phyloP scores from a whole-genome alignment of 2,329 filamentous ascomycete genomes.

The Penicillium sp. region DNA sequence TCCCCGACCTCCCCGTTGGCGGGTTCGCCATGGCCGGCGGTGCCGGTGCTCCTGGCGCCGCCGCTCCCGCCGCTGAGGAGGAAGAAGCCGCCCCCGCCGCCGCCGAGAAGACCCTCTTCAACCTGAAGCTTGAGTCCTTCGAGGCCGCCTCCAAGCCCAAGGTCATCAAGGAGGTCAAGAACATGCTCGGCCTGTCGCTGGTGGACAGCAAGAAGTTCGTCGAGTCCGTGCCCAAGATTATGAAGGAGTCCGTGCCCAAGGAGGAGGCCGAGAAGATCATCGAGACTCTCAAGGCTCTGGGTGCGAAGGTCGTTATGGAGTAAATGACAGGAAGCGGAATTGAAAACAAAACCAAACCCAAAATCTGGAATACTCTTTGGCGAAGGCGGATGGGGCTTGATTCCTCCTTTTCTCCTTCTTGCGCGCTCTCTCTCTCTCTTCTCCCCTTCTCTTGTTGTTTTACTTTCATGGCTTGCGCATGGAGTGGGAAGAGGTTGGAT shows the following conservation, averaged over 20 bases:
- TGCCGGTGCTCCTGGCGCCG: conserved; percentile 60
- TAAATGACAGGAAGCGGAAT: conserved; percentile 50
- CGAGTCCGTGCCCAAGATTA: conserved; percentile 93
- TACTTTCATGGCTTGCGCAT: conserved; percentile 13
- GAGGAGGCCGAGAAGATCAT: conserved; percentile 99
- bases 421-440: conserved; percentile 2
- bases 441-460: conserved; percentile 20
- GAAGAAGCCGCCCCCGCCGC: conserved; percentile 85
- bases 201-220: conserved; percentile 99
- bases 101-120: conserved; percentile 96
- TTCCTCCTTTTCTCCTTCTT: conserved; percentile 9
- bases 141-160: conserved; percentile 92
- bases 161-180: conserved; percentile 99
- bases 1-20: conserved; percentile 94
- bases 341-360: conserved; percentile 1
- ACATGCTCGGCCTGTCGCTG: conserved; percentile 87
- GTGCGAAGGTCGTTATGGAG: conserved; percentile 88
- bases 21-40: conserved; percentile 76
- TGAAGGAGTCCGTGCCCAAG: conserved; percentile 99
- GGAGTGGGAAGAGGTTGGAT: background rate
- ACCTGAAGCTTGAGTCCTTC: conserved; percentile 87
- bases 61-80: conserved; percentile 71
- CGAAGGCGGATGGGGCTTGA: conserved; percentile 10
- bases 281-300: conserved; percentile 87
- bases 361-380: conserved; percentile 3